A percentile compares a stretch with the other conserved stretches of the same genome.
Conservation (phyloP, 1,139 yeast species). For the Casaregolazyma suthepensis region DNA sequence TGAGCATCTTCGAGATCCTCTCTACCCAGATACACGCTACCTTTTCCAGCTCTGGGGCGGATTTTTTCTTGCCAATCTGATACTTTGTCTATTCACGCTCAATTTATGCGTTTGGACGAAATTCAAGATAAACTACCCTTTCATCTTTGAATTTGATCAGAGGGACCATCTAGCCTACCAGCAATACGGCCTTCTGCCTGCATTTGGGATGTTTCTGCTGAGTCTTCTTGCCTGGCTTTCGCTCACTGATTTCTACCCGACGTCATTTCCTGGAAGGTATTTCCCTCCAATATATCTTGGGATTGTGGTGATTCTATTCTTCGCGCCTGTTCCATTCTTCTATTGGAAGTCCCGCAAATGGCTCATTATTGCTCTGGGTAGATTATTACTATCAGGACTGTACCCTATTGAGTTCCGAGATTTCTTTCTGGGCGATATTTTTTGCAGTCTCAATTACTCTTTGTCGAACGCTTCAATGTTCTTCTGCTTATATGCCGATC, state of each 20-base stretch:
- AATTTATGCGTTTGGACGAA: constrained; percentile 68
- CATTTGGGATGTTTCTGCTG: constrained; percentile 50
- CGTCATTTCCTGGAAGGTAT: constrained; percentile 53
- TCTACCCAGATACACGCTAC: constrained; percentile 33
- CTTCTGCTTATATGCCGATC: constrained; percentile 70
- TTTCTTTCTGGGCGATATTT: constrained; percentile 85
- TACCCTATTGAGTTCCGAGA: constrained; percentile 95
- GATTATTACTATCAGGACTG: constrained; percentile 73
- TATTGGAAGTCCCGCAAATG: constrained; percentile 60
- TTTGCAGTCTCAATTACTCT: constrained; percentile 83
- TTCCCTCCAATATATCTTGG: constrained; percentile 81
- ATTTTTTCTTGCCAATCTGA: constrained; percentile 57
- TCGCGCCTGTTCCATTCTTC: constrained; percentile 53
- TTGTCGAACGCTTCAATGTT: constrained; percentile 80
- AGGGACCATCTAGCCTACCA: constrained; percentile 61
- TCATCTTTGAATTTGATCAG: constrained; percentile 83
- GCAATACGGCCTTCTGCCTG: constrained; percentile 60
- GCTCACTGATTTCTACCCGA: constrained; percentile 63
- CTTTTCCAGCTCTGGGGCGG: constrained; percentile 92
- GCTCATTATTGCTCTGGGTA: constrained; percentile 65
- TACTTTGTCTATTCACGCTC: constrained; percentile 57
- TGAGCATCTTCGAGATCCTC: constrained; percentile 24
- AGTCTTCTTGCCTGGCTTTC: constrained; percentile 69
- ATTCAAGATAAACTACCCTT: constrained; percentile 78
- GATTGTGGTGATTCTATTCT: constrained; percentile 42